Evolutionary conservation across 306 rosid species (phyloP).

Genomic region (Oxytropis ochrocephala): DNA sequence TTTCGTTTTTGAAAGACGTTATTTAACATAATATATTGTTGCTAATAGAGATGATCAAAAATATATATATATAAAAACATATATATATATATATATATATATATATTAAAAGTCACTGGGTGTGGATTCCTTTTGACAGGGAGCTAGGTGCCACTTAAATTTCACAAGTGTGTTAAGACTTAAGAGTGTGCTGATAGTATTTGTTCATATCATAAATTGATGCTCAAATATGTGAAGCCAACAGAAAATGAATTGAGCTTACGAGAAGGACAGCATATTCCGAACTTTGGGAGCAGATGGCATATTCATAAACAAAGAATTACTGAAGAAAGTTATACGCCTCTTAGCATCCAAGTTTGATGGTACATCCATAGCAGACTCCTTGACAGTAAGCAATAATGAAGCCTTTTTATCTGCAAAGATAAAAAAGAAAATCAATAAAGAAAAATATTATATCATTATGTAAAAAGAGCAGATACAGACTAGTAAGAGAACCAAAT

Average conservation of each 20-base stretch:
- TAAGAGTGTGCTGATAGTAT: background rate
- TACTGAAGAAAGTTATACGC: constrained; percentile 91
- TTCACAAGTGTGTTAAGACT: background rate
- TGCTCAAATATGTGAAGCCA: constrained; percentile 3
- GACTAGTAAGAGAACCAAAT: background rate
- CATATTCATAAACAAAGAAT: constrained; percentile 96
- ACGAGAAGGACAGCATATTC: constrained; percentile 96
- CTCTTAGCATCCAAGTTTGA: constrained; percentile 93
- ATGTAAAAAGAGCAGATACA: constrained; percentile 4
- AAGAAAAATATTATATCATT: constrained; percentile 2
- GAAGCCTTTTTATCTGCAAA: constrained; percentile 77
- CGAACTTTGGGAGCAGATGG: constrained; percentile 92
- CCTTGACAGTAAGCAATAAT: constrained; percentile 86
- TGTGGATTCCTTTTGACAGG: no score
- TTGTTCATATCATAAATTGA: background rate
- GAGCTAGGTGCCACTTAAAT: background rate
- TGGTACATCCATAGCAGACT: constrained; percentile 98
- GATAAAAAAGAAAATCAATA: constrained; percentile 22
- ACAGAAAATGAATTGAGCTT: constrained; percentile 27
- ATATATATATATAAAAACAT: no score
- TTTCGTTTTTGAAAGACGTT: no score
- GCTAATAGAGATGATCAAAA: no score
- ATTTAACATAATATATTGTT: no score
- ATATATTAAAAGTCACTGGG: no score
- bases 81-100: no score